Base-by-base conservation (phyloP, 2,329 filamentous ascomycete species). In the Grosmannia huntii region DNA sequence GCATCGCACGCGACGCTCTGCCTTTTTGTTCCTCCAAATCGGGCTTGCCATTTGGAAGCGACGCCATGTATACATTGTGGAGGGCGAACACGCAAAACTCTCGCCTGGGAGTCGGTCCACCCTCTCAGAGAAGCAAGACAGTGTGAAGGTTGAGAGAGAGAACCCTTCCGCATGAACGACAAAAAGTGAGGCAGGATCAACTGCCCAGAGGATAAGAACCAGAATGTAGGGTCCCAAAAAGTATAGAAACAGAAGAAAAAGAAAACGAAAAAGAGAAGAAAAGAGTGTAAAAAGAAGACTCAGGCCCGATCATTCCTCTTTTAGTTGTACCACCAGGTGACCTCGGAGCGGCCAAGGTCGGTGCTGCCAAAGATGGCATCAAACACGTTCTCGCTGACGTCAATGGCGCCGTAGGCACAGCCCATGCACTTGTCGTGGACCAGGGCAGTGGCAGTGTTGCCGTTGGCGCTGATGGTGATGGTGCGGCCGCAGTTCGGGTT, bases 391-490 rank as follows among this genome's bases (percentile, higher is more conserved):
- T 64, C 60, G 63, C 62, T 65, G 49, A 64, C 62, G 66, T 90
- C 86, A 54, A 90, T 79, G 65, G 76, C 73, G 48, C 68, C 62
- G 38, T 65, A 56, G 54, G 56, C 66, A 70, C 89, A 94, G 65
- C 85, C 84, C 72, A 81, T 80, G 76, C 89, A 94, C 74, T 88
- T 89, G 75, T 94, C 89, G 56, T 78, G 79, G 61, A 91, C 81
- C 4, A 65, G 78, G 61, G 82, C 87, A 2, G 70, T 74, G 64
- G 75, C 68, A 2, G 76, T 77, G 69, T 80, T 79, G 56, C 62
- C 86, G 55, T 78, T 75, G 68, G 75, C 75, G 48, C 66, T 73
- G 73, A 90, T 82, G 63, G 78, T 83, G 66, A 91, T 79, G 54
- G 73, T 82, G 73, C 83, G 79, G 68, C 83, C 84, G 71, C 89